Evolutionary conservation across 371 early-diverging fungal species (phyloP).

Genomic region (Mycotypha africana): DNA sequence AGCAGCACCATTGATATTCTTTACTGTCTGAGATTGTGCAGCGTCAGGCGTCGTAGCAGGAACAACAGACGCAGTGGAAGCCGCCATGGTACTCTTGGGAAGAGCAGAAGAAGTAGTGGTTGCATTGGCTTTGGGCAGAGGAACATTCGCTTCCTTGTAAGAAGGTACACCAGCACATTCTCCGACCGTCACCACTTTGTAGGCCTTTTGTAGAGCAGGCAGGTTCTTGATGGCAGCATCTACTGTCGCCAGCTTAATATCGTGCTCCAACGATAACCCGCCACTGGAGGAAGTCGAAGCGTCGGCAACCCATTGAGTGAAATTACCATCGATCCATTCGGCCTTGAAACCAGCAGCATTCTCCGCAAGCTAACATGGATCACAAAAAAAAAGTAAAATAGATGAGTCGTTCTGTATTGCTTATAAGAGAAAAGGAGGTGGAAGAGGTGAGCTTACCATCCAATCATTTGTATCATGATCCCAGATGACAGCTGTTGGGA

Average conservation of each 20-base stretch:
- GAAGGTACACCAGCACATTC: constrained; percentile 30
- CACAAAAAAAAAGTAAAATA: no score
- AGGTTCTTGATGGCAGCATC: constrained; percentile 59
- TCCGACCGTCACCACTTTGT: constrained; percentile 39
- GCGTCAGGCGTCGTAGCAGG: constrained; percentile 2
- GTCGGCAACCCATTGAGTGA: constrained; percentile 41
- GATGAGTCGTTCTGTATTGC: no score
- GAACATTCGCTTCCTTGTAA: constrained; percentile 29
- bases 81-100: constrained; percentile 6
- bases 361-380: constrained; percentile 20
- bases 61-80: constrained; percentile 17
- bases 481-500: constrained; percentile 42
- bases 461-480: constrained; percentile 44
- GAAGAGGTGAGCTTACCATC: constrained; percentile 29
- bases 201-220: constrained; percentile 41
- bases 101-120: constrained; percentile 9
- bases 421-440: no score
- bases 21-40: no score
- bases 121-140: constrained; percentile 1
- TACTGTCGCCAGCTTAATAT: constrained; percentile 44
- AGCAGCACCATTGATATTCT: no score
- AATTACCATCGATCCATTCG: constrained; percentile 41
- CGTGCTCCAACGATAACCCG: constrained; percentile 54
- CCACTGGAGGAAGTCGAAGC: constrained; percentile 39
- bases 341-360: constrained; percentile 21